Percentiles rank a stretch among this genome's conserved stretches.
phyloP scores from a whole-genome alignment of 2,329 filamentous ascomycete genomes.

The Phyllosticta citriasiana region DNA sequence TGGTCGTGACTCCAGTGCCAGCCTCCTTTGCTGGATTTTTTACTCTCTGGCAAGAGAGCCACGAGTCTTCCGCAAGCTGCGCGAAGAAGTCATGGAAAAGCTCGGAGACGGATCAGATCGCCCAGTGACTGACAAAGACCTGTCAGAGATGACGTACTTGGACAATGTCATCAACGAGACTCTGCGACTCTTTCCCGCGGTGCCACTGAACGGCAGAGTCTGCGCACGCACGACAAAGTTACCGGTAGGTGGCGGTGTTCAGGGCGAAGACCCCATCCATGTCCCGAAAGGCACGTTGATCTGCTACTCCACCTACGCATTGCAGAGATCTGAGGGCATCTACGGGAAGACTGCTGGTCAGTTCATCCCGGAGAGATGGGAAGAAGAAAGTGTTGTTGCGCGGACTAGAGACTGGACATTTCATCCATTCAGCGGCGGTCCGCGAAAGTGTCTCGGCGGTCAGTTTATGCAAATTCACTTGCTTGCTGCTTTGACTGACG shows the following conservation, averaged over 20 bases:
- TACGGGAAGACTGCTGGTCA: slow-evolving; percentile 15
- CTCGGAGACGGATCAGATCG: not conserved
- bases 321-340: slow-evolving; percentile 15
- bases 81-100: slow-evolving; percentile 14
- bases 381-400: not conserved
- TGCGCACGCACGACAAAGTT: slow-evolving; percentile 13
- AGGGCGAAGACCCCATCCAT: slow-evolving; percentile 11
- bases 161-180: slow-evolving; percentile 6
- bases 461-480: not conserved
- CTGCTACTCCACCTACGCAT: slow-evolving; percentile 11
- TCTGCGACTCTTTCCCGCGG: slow-evolving; percentile 10
- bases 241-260: slow-evolving; percentile 13
- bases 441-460: not conserved
- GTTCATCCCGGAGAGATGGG: slow-evolving; percentile 17
- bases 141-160: slow-evolving; percentile 11
- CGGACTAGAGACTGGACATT: not conserved
- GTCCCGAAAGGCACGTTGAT: slow-evolving; percentile 14
- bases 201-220: slow-evolving; percentile 13
- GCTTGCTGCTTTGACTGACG: not conserved
- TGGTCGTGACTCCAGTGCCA: not conserved
- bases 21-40: not conserved
- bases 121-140: not conserved
- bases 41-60: slow-evolving; percentile 23
- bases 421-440: not conserved
- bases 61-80: slow-evolving; percentile 34